These are phyloP conservation scores for Yamadazyma diddensiae DNA, from an alignment of 1,139 yeast genomes.

Conservation along the genomic window DNA sequence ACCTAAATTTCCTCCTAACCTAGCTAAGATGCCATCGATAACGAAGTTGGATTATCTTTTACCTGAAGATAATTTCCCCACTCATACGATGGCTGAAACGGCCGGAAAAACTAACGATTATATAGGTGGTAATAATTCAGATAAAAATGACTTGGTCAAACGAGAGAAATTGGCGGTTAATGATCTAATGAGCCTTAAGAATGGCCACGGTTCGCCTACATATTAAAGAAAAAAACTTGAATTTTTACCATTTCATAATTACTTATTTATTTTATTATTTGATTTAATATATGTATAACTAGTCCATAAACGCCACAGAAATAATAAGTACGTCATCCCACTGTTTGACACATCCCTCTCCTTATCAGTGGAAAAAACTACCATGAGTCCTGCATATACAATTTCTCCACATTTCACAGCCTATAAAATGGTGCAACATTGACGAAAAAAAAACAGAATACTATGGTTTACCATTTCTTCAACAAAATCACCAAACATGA, in stretches of 20 bases:
- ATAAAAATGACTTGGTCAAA: slow-evolving; percentile 20
- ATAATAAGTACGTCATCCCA: too few species aligned
- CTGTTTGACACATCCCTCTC: too few species aligned
- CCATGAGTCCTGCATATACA: slow-evolving; percentile 1
- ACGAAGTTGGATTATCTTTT: slow-evolving; percentile 30
- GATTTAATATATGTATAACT: too few species aligned
- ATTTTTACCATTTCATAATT: too few species aligned
- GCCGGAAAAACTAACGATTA: slow-evolving; percentile 7
- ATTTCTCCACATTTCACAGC: slow-evolving; percentile 1
- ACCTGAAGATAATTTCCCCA: slow-evolving; percentile 25
- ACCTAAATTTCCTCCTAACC: slow-evolving; percentile 8
- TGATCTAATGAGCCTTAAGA: slow-evolving; percentile 31
- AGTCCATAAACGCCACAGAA: too few species aligned
- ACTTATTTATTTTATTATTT: too few species aligned
- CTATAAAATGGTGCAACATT: not conserved
- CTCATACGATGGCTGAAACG: slow-evolving; percentile 15
- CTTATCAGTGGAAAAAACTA: too few species aligned
- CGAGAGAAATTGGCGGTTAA: slow-evolving; percentile 37
- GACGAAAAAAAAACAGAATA: not conserved
- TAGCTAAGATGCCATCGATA: slow-evolving; percentile 26
- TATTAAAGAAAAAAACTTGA: too few species aligned
- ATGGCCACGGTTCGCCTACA: slow-evolving; percentile 10
- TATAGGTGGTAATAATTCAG: not conserved
- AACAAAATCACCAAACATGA: slow-evolving; percentile 6
- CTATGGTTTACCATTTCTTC: slow-evolving; percentile 15